phyloP scores from a whole-genome alignment of 495 filamentous ascomycete species.

The Endocarpon pusillum region DNA sequence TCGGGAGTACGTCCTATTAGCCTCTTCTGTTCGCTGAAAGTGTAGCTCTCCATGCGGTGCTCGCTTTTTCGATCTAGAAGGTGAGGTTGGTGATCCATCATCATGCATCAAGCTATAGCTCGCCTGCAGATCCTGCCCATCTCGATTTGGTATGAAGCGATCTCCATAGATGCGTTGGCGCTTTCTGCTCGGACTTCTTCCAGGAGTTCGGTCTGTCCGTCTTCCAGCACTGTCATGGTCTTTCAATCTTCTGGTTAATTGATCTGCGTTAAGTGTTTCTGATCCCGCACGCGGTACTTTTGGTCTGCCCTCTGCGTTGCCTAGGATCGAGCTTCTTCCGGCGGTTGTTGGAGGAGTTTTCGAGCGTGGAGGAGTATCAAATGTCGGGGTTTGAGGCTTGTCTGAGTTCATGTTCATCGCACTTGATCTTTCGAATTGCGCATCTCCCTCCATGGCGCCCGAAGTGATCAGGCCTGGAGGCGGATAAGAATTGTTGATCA shows the following conservation, averaged over 20 bases:
- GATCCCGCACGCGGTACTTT: constrained; percentile 23
- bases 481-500: too few relatives aligned
- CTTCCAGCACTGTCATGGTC: constrained; percentile 43
- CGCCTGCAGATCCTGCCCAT: constrained; percentile 82
- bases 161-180: constrained; percentile 74
- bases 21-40: constrained; percentile 88
- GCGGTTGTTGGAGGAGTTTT: constrained; percentile 27
- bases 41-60: constrained; percentile 79
- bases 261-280: constrained; percentile 41
- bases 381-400: not conserved
- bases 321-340: constrained; percentile 23
- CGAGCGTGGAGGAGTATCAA: constrained; percentile 25
- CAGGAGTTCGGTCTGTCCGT: constrained; percentile 51
- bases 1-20: constrained; percentile 80
- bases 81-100: constrained; percentile 79
- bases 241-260: constrained; percentile 45
- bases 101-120: constrained; percentile 83
- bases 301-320: constrained; percentile 14
- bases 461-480: too few relatives aligned
- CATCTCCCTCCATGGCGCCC: too few relatives aligned
- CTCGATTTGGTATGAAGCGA: constrained; percentile 86
- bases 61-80: constrained; percentile 67
- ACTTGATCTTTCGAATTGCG: too few relatives aligned
- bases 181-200: constrained; percentile 69
- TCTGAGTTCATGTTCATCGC: too few relatives aligned